Evolutionary conservation across 2,329 filamentous ascomycete species (phyloP).

Genomic region (Ciborinia camelliae): DNA sequence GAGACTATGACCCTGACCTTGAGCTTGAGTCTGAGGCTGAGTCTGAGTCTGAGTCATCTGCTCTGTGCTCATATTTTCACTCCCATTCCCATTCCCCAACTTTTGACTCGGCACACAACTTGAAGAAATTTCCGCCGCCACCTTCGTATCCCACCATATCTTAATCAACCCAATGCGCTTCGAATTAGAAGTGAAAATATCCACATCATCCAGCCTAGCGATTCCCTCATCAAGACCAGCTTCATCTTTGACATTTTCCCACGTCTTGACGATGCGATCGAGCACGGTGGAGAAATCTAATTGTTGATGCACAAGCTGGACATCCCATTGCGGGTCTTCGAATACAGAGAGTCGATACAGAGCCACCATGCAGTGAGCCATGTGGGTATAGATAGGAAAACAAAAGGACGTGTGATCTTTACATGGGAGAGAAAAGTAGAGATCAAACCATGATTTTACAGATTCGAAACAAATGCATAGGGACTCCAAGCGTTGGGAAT

Average conservation of each 20-base stretch:
- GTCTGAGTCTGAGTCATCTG: neutral
- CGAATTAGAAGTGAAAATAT: neutral
- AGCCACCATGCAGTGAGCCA: conserved; percentile 12
- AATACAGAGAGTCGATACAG: conserved; percentile 13
- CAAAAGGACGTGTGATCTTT: conserved; percentile 1
- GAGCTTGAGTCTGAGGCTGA: neutral
- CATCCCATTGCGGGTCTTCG: conserved; percentile 15
- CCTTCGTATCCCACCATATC: conserved; percentile 14
- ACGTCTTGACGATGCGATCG: neutral
- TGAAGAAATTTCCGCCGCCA: neutral
- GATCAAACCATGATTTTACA: conserved; percentile 20
- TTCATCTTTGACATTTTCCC: neutral
- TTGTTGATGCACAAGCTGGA: conserved; percentile 1
- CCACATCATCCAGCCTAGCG: neutral
- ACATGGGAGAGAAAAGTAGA: conserved; percentile 6
- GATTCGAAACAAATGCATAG: conserved; percentile 14
- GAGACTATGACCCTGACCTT: neutral
- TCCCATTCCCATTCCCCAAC: neutral
- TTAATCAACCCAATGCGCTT: conserved; percentile 9
- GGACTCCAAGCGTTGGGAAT: conserved; percentile 6
- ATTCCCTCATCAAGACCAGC: neutral
- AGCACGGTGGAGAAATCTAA: conserved; percentile 11
- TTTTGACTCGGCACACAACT: neutral
- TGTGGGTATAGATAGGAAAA: conserved; percentile 3
- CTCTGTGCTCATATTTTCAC: neutral